Percentiles rank a stretch among this genome's conserved stretches.
These are phyloP conservation scores for Dysphania ambrosioides DNA, from an alignment of 148 eudicot genomes.

Conservation along the genomic window DNA sequence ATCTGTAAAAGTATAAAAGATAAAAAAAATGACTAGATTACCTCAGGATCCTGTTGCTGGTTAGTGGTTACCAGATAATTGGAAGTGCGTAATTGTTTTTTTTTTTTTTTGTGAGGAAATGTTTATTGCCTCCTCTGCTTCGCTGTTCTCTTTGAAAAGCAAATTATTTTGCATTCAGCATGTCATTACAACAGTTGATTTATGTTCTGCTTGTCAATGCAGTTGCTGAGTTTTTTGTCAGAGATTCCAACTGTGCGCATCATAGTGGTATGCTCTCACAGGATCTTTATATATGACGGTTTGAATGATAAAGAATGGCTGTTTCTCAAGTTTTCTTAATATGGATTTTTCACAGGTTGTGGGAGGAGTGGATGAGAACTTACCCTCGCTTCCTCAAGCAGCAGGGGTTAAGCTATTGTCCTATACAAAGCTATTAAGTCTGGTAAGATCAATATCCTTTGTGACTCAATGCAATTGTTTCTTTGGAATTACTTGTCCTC, in stretches of 20 bases:
- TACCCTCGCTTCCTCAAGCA: slow-evolving; percentile 76
- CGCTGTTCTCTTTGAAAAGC: background rate
- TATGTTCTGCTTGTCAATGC: slow-evolving; percentile 14
- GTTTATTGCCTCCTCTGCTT: background rate
- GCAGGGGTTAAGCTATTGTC: slow-evolving; percentile 70
- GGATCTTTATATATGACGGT: background rate
- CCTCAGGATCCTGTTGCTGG: background rate
- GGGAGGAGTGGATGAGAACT: slow-evolving; percentile 80
- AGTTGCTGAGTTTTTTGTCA: slow-evolving; percentile 77
- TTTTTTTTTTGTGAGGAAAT: slow-evolving; percentile 1
- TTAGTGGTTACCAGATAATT: background rate
- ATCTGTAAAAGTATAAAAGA: background rate
- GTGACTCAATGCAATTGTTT: background rate
- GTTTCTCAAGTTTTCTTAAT: background rate
- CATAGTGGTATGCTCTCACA: slow-evolving; percentile 64
- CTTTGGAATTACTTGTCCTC: background rate
- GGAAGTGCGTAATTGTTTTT: background rate
- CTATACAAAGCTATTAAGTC: slow-evolving; percentile 57
- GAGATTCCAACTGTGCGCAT: slow-evolving; percentile 74
- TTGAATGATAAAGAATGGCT: slow-evolving; percentile 3
- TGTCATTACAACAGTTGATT: slow-evolving; percentile 3
- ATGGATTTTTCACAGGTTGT: slow-evolving; percentile 51
- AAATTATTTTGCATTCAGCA: background rate
- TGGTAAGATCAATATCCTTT: slow-evolving; percentile 42
- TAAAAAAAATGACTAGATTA: background rate